Evolutionary conservation across 1,284 basidiomycete species (phyloP).

Genomic region (Ustilago curta): DNA sequence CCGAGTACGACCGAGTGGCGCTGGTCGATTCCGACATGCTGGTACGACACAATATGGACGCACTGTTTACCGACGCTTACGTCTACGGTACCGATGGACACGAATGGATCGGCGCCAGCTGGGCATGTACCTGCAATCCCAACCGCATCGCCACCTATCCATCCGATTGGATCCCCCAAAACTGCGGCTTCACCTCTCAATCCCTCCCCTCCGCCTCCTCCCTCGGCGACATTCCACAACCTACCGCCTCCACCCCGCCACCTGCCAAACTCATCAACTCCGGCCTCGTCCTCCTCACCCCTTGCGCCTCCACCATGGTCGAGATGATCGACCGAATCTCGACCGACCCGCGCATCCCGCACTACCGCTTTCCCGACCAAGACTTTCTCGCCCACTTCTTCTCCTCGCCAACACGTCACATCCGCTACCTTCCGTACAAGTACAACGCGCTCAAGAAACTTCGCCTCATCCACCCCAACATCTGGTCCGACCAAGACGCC

Average conservation of each 20-base stretch:
- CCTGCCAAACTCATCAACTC: constrained; percentile 86
- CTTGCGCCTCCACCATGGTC: constrained; percentile 74
- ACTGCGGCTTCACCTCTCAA: constrained; percentile 82
- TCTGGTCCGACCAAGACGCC: constrained; percentile 84
- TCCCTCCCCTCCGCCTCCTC: constrained; percentile 68
- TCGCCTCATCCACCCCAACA: constrained; percentile 76
- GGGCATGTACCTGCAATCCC: constrained; percentile 94
- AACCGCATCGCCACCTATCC: constrained; percentile 86
- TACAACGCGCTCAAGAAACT: constrained; percentile 89
- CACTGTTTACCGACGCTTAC: constrained; percentile 76
- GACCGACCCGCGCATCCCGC: constrained; percentile 77
- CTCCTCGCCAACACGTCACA: constrained; percentile 64
- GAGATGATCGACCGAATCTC: constrained; percentile 76
- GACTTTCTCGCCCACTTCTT: constrained; percentile 88
- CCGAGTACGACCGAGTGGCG: constrained; percentile 77
- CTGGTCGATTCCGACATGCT: constrained; percentile 94
- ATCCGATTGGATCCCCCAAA: constrained; percentile 86
- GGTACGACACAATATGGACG: constrained; percentile 87
- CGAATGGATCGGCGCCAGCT: constrained; percentile 81
- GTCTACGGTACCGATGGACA: constrained; percentile 65
- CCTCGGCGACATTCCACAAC: constrained; percentile 70
- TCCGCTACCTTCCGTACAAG: constrained; percentile 80
- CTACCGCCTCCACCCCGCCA: constrained; percentile 74
- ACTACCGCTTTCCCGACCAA: constrained; percentile 89
- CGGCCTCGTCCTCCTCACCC: constrained; percentile 87